Evolutionary conservation across 2,329 filamentous ascomycete species (phyloP).

Genomic region (Pseudocercospora vitis): DNA sequence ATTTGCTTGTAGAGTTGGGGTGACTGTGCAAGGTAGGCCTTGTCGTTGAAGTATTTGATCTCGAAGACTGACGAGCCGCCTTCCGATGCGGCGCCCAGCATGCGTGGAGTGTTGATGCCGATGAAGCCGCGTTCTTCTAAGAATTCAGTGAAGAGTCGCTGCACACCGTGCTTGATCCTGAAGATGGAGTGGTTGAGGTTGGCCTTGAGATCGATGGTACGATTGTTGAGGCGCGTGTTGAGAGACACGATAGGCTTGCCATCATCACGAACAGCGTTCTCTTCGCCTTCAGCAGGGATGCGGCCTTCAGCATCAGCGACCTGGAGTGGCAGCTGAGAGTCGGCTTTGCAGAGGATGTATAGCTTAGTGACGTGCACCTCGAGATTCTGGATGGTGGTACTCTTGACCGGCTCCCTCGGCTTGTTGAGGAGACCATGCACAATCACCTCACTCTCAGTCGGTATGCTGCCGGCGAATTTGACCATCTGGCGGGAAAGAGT

Average conservation of each 20-base stretch:
- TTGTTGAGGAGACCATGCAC: constrained; percentile 80
- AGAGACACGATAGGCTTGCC: constrained; percentile 72
- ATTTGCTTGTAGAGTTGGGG: constrained; percentile 89
- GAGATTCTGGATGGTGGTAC: constrained; percentile 72
- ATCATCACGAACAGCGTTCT: constrained; percentile 48
- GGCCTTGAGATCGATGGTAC: constrained; percentile 86
- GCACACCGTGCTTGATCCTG: constrained; percentile 64
- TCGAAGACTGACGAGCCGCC: constrained; percentile 90
- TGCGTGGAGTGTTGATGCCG: constrained; percentile 83
- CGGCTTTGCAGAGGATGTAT: constrained; percentile 70
- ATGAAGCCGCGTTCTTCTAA: constrained; percentile 73
- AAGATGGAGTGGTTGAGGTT: constrained; percentile 90
- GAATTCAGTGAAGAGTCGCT: constrained; percentile 74
- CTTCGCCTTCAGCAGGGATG: constrained; percentile 49
- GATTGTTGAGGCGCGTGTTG: constrained; percentile 84
- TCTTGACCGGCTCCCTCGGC: constrained; percentile 84
- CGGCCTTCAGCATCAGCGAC: constrained; percentile 55
- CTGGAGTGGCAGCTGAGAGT: constrained; percentile 61
- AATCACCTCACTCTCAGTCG: constrained; percentile 74
- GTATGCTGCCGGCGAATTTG: constrained; percentile 78
- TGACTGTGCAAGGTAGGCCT: constrained; percentile 76
- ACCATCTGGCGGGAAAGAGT: constrained; percentile 82
- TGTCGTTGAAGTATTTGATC: constrained; percentile 82
- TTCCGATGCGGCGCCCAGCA: constrained; percentile 88
- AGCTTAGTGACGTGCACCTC: constrained; percentile 89